Evolutionary conservation across 805 yeast species (phyloP).

Genomic region (Candida nonsorbophila): DNA sequence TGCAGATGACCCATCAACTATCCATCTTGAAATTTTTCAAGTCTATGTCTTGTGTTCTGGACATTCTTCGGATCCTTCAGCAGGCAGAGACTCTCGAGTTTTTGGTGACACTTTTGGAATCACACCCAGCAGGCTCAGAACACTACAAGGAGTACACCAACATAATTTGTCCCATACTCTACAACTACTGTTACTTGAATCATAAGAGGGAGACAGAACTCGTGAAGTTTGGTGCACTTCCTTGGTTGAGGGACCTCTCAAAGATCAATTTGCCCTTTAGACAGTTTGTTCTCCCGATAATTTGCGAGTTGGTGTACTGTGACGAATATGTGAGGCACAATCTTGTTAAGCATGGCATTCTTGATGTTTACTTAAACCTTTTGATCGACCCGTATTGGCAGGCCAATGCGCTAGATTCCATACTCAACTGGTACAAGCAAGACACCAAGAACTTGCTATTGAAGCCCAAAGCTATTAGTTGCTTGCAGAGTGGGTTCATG

Average conservation of each 20-base stretch:
- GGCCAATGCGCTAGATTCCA: constrained; percentile 48
- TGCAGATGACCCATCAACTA: constrained; percentile 27
- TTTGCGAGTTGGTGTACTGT: constrained; percentile 50
- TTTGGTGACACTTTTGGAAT: constrained; percentile 27
- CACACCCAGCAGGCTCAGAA: constrained; percentile 18
- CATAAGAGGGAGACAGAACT: constrained; percentile 40
- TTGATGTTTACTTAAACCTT: constrained; percentile 34
- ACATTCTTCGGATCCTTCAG: constrained; percentile 24
- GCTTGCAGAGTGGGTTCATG: constrained; percentile 36
- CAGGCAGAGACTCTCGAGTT: constrained; percentile 41
- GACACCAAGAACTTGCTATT: constrained; percentile 17
- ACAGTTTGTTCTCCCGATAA: constrained; percentile 48
- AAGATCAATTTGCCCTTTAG: constrained; percentile 38
- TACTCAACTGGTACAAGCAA: constrained; percentile 34
- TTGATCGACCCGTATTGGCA: constrained; percentile 54
- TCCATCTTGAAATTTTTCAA: constrained; percentile 41
- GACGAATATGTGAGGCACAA: constrained; percentile 30
- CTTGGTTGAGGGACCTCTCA: constrained; percentile 36
- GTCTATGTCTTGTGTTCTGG: constrained; percentile 33
- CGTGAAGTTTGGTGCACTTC: constrained; percentile 43
- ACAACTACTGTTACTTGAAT: constrained; percentile 48
- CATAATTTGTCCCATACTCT: constrained; percentile 43
- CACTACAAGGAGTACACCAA: constrained; percentile 38
- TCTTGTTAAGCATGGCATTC: constrained; percentile 31
- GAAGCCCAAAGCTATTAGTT: constrained; percentile 19